These are phyloP conservation scores for Rhytidiadelphus loreus DNA, from an alignment of 225 moss, liverwort and hornwort genomes.

Conservation along the genomic window DNA sequence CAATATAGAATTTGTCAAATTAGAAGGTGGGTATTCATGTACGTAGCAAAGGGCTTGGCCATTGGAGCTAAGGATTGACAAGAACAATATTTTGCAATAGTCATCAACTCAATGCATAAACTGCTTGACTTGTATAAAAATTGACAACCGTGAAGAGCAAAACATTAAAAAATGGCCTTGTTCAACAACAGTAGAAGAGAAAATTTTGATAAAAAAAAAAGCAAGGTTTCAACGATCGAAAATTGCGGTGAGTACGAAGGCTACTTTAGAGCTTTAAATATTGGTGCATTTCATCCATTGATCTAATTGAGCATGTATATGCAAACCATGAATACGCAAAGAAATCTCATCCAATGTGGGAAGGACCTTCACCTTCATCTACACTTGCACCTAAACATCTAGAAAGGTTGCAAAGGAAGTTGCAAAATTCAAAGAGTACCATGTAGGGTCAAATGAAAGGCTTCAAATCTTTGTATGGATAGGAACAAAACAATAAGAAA, in stretches of 20 bases:
- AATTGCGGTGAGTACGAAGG: neutral
- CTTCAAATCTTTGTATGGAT: neutral
- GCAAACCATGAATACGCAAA: accelerated
- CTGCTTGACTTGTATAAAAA: too few species aligned
- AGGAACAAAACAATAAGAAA: neutral
- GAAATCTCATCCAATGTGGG: accelerated
- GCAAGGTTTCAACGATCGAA: neutral
- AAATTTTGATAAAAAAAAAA: too few species aligned
- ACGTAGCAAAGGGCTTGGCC: accelerated
- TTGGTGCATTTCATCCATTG: too few species aligned
- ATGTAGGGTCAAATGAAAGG: neutral
- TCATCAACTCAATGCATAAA: neutral
- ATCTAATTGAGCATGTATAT: neutral
- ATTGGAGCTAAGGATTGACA: neutral
- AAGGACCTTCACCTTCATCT: neutral
- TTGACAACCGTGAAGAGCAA: too few species aligned
- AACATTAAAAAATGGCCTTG: too few species aligned
- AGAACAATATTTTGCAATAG: neutral
- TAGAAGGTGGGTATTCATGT: accelerated
- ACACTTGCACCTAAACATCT: neutral
- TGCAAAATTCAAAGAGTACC: neutral
- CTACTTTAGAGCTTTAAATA: accelerated
- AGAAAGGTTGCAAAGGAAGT: accelerated
- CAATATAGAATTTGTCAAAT: neutral
- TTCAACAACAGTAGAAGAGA: too few species aligned